Evolutionary conservation across 2,329 filamentous ascomycete genomes (phyloP).

Genomic region (Achaetomium macrosporum): DNA sequence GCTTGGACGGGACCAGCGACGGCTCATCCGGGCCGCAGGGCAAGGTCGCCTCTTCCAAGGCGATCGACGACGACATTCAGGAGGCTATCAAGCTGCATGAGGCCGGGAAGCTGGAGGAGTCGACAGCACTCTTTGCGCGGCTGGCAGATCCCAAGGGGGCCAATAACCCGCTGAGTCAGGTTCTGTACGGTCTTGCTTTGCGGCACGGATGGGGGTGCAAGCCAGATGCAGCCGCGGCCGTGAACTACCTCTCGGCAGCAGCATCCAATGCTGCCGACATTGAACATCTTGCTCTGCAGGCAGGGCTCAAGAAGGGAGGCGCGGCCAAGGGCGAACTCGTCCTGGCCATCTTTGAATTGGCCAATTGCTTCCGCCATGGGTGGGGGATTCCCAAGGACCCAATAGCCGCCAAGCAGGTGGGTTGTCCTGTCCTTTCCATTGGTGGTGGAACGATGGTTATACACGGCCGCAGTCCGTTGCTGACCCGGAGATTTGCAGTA

Average conservation of each 20-base stretch:
- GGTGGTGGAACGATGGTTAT: conserved; percentile 27
- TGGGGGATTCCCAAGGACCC: conserved; percentile 89
- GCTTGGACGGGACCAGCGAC: conserved; percentile 25
- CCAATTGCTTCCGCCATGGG: conserved; percentile 86
- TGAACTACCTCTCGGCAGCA: conserved; percentile 80
- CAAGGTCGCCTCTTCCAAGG: conserved; percentile 42
- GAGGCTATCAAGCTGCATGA: conserved; percentile 95
- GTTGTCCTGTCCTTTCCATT: conserved; percentile 24
- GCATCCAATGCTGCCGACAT: conserved; percentile 85
- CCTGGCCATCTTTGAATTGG: conserved; percentile 91
- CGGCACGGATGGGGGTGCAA: conserved; percentile 68
- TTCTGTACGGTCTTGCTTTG: conserved; percentile 87
- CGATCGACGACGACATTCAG: conserved; percentile 70
- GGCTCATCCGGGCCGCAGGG: conserved; percentile 16
- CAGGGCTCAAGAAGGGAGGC: conserved; percentile 88
- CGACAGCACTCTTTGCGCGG: conserved; percentile 77
- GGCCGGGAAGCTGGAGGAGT: conserved; percentile 67
- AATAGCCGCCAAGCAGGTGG: conserved; percentile 69
- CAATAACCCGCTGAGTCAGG: conserved; percentile 92
- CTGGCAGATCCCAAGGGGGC: conserved; percentile 77
- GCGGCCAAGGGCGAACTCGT: conserved; percentile 94
- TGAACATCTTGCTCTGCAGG: conserved; percentile 76
- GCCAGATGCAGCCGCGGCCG: conserved; percentile 88
- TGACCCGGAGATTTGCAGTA: conserved; percentile 51
- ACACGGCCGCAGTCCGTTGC: not conserved